Conservation (phyloP, 2,329 filamentous ascomycete genomes). For the Cyphellophora europaea region DNA sequence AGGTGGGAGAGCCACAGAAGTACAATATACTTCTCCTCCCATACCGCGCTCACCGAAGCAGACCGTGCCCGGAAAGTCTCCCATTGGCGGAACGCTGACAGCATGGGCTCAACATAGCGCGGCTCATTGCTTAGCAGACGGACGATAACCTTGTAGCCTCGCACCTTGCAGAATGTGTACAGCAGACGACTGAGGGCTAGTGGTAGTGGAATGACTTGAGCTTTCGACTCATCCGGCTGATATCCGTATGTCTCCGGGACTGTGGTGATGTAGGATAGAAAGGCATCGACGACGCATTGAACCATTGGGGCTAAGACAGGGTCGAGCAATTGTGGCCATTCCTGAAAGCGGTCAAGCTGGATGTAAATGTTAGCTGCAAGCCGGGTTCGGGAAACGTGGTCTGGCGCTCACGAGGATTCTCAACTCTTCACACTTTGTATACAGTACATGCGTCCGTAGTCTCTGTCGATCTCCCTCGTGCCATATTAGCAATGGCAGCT, state of each 20-base stretch:
- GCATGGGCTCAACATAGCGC: slow-evolving; percentile 69
- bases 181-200: slow-evolving; percentile 69
- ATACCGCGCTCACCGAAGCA: slow-evolving; percentile 35
- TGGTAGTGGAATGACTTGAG: slow-evolving; percentile 39
- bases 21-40: slow-evolving; percentile 84
- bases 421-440: slow-evolving; percentile 10
- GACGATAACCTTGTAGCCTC: slow-evolving; percentile 85
- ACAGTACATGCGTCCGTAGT: slow-evolving; percentile 8
- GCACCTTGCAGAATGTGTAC: slow-evolving; percentile 88
- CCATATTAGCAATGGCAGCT: slow-evolving; percentile 30
- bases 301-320: slow-evolving; percentile 69
- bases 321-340: slow-evolving; percentile 88
- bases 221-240: background rate
- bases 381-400: background rate
- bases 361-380: slow-evolving; percentile 3
- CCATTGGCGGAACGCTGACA: slow-evolving; percentile 62
- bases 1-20: slow-evolving; percentile 81
- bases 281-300: slow-evolving; percentile 64
- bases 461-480: slow-evolving; percentile 22
- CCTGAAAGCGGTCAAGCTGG: slow-evolving; percentile 79
- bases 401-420: slow-evolving; percentile 13
- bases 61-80: slow-evolving; percentile 21
- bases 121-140: slow-evolving; percentile 88
- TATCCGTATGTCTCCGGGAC: slow-evolving; percentile 30
- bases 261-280: slow-evolving; percentile 53